Evolutionary conservation across 2,329 filamentous ascomycete species (phyloP).

Genomic region (Penicillium sp.): DNA sequence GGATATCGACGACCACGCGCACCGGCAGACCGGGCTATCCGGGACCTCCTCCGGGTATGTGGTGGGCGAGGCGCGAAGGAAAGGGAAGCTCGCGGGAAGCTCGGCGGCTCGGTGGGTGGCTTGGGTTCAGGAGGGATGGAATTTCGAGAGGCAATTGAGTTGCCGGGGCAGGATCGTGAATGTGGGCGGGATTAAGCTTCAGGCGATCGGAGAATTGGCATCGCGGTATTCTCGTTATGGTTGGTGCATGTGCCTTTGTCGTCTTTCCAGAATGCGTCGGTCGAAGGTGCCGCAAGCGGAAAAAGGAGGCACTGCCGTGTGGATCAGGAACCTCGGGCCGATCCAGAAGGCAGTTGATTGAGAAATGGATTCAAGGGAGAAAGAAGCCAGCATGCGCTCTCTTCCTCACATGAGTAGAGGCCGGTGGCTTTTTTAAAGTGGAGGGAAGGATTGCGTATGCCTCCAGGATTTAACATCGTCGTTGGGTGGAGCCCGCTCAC

Average conservation of each 20-base stretch:
- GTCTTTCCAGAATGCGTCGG: slow-evolving; percentile 21
- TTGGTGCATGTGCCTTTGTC: slow-evolving; percentile 13
- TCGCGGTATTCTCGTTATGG: slow-evolving; percentile 15
- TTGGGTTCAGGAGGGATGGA: background rate
- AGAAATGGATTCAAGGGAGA: background rate
- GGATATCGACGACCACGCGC: slow-evolving; percentile 17
- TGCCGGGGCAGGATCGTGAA: background rate
- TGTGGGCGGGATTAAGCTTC: slow-evolving; percentile 12
- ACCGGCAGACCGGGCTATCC: slow-evolving; percentile 4
- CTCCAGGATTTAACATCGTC: slow-evolving; percentile 14
- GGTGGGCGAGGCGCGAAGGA: slow-evolving; percentile 13
- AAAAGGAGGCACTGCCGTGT: slow-evolving; percentile 16
- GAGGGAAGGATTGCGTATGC: slow-evolving; percentile 16
- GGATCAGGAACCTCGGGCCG: slow-evolving; percentile 6
- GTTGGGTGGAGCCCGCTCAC: slow-evolving; percentile 25
- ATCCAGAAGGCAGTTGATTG: background rate
- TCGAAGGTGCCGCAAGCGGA: slow-evolving; percentile 20
- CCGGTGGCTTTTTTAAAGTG: background rate
- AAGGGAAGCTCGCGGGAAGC: too few species aligned
- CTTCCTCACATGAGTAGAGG: slow-evolving; percentile 7
- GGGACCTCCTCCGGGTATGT: slow-evolving; percentile 13
- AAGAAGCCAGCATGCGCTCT: too few species aligned
- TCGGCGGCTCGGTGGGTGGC: background rate
- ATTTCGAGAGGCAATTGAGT: slow-evolving; percentile 2
- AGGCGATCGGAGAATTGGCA: slow-evolving; percentile 20